Evolutionary conservation across 1,284 basidiomycete genomes (phyloP).

Genomic region (Termitomyces sp.): DNA sequence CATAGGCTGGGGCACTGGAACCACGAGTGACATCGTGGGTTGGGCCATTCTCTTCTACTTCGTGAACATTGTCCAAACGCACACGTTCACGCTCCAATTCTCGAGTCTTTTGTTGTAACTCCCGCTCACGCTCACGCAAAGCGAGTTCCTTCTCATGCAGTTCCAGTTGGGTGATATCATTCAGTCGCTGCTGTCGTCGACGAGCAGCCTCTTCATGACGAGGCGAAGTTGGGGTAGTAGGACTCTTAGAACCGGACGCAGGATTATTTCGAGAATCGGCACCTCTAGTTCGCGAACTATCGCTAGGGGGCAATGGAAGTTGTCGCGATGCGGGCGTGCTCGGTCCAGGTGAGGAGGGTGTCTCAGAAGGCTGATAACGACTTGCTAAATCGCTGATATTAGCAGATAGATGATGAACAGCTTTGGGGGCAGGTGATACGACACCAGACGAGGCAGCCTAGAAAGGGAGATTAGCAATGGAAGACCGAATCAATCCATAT

Average conservation of each 20-base stretch:
- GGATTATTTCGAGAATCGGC: conserved; percentile 3
- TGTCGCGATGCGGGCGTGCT: conserved; percentile 18
- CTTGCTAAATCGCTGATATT: conserved; percentile 65
- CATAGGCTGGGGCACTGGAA: conserved; percentile 2
- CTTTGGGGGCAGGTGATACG: conserved; percentile 47
- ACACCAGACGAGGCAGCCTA: conserved; percentile 32
- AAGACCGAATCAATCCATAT: not conserved
- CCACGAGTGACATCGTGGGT: conserved; percentile 9
- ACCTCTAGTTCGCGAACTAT: conserved; percentile 18
- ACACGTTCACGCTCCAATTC: conserved; percentile 53
- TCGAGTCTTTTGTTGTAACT: conserved; percentile 46
- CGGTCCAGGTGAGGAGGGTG: conserved; percentile 31
- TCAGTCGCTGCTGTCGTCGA: conserved; percentile 43
- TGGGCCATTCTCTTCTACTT: conserved; percentile 20
- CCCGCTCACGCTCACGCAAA: conserved; percentile 52
- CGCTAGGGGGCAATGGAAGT: conserved; percentile 16
- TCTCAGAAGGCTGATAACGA: conserved; percentile 48
- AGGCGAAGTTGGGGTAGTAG: not conserved
- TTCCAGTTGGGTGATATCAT: conserved; percentile 49
- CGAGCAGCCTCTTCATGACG: conserved; percentile 30
- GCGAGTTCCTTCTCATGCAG: conserved; percentile 51
- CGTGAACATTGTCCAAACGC: conserved; percentile 32
- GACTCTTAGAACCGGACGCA: not conserved
- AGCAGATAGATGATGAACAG: conserved; percentile 53
- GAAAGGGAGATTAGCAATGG: conserved; percentile 1